Evolutionary conservation across 257 asterid species (phyloP).

Genomic region (Forsythia suspensa): DNA sequence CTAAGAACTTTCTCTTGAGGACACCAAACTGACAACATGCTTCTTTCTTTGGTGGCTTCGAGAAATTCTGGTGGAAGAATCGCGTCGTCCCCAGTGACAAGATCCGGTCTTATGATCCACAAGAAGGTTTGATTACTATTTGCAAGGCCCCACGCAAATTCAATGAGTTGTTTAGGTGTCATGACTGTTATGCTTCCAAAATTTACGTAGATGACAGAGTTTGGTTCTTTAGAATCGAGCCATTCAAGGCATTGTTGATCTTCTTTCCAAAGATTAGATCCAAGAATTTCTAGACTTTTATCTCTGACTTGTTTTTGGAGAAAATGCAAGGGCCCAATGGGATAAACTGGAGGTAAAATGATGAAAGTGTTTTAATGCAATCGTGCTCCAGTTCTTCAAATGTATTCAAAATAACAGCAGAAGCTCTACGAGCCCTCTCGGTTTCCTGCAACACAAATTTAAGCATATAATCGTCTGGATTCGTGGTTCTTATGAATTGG

Average conservation of each 20-base stretch:
- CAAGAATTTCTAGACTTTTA: conserved; percentile 17
- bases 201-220: conserved; percentile 47
- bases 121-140: conserved; percentile 39
- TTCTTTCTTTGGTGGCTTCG: conserved; percentile 35
- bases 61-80: conserved; percentile 33
- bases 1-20: conserved; percentile 52
- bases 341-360: conserved; percentile 40
- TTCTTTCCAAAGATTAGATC: conserved; percentile 56
- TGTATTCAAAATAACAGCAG: conserved; percentile 50
- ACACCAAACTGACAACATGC: conserved; percentile 50
- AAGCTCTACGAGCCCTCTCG: conserved; percentile 24
- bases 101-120: conserved; percentile 59
- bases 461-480: conserved; percentile 34
- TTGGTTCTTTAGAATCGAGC: conserved; percentile 44
- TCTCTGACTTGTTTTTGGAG: conserved; percentile 25
- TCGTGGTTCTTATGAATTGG: conserved; percentile 47
- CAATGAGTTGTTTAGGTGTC: conserved; percentile 39
- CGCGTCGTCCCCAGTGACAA: conserved; percentile 37
- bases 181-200: conserved; percentile 51
- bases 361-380: conserved; percentile 30
- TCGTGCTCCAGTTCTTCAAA: conserved; percentile 48
- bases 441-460: conserved; percentile 26
- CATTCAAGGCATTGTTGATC: conserved; percentile 44
- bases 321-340: conserved; percentile 53
- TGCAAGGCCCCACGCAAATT: conserved; percentile 64